These are phyloP conservation scores for Cryptococcus sp. DNA, from an alignment of 1,284 basidiomycete genomes.

Conservation along the genomic window DNA sequence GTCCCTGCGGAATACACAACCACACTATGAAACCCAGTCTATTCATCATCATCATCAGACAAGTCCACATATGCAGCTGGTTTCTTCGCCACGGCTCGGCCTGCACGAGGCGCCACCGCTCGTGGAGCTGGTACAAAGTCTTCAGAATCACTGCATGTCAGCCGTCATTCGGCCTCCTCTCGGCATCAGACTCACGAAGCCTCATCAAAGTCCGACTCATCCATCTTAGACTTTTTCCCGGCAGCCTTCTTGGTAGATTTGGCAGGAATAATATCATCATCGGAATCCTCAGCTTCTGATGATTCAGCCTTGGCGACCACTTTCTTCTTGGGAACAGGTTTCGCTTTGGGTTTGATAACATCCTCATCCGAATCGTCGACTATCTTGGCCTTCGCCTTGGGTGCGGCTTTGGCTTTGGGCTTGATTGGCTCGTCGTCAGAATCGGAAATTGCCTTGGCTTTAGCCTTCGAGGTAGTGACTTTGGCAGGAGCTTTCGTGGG, in stretches of 20 bases:
- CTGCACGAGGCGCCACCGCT: slow-evolving; percentile 19
- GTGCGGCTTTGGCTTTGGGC: slow-evolving; percentile 10
- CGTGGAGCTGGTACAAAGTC: slow-evolving; percentile 22
- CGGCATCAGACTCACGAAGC: slow-evolving; percentile 17
- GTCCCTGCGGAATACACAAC: too few species aligned
- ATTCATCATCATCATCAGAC: slow-evolving; percentile 24
- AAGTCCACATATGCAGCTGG: slow-evolving; percentile 35
- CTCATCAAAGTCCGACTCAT: slow-evolving; percentile 28
- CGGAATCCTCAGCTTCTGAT: slow-evolving; percentile 5
- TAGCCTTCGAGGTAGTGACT: background rate
- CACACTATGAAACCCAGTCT: too few species aligned
- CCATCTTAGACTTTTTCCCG: slow-evolving; percentile 12
- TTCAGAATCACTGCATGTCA: slow-evolving; percentile 9
- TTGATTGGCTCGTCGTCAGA: slow-evolving; percentile 9
- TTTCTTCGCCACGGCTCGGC: slow-evolving; percentile 27
- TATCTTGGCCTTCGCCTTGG: slow-evolving; percentile 5
- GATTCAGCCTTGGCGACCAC: slow-evolving; percentile 8
- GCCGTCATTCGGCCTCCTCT: background rate
- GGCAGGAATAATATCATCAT: background rate
- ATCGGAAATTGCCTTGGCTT: background rate
- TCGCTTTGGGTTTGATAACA: slow-evolving; percentile 3
- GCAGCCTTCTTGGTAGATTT: slow-evolving; percentile 3
- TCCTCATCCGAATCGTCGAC: slow-evolving; percentile 5
- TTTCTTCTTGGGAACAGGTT: slow-evolving; percentile 11
- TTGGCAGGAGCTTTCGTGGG: background rate